phyloP scores from a whole-genome alignment of 78 protist species.

The slime mould (Dictyostelium discoideum) region DNA sequence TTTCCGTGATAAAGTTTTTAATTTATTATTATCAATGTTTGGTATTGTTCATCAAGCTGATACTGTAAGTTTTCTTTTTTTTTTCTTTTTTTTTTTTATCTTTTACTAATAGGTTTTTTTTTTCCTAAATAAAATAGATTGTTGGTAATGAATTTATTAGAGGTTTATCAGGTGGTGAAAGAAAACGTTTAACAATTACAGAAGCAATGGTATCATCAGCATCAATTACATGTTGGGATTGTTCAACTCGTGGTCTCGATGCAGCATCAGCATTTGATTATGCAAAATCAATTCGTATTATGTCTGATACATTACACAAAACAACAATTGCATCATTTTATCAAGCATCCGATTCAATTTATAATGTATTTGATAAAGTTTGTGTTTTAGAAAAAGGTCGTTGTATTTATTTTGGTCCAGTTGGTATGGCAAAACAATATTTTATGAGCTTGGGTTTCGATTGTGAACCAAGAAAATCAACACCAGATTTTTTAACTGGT shows the following conservation, averaged over 20 bases:
- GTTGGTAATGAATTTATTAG: constrained; percentile 81
- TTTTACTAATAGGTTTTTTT: not conserved
- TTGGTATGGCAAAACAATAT: constrained; percentile 44
- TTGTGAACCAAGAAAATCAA: constrained; percentile 75
- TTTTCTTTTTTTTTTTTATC: not conserved
- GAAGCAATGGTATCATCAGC: constrained; percentile 80
- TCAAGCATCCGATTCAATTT: constrained; percentile 75
- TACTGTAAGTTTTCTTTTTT: constrained; percentile 27
- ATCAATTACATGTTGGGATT: constrained; percentile 79
- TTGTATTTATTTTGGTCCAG: constrained; percentile 79
- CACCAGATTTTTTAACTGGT: constrained; percentile 71
- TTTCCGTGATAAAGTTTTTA: constrained; percentile 63
- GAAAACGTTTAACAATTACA: constrained; percentile 72
- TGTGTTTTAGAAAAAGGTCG: constrained; percentile 66
- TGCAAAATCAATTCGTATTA: constrained; percentile 79
- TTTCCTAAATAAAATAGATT: constrained; percentile 8
- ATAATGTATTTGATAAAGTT: constrained; percentile 53
- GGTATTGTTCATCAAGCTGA: constrained; percentile 73
- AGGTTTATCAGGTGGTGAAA: constrained; percentile 83
- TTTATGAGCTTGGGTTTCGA: constrained; percentile 55
- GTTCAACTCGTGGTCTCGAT: constrained; percentile 79
- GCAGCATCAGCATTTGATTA: constrained; percentile 82
- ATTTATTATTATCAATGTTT: constrained; percentile 43
- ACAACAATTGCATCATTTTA: constrained; percentile 77
- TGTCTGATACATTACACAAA: constrained; percentile 66